Evolutionary conservation across 202 grass and related monocot genomes (phyloP).

Genomic region (Carex sylvatica): DNA sequence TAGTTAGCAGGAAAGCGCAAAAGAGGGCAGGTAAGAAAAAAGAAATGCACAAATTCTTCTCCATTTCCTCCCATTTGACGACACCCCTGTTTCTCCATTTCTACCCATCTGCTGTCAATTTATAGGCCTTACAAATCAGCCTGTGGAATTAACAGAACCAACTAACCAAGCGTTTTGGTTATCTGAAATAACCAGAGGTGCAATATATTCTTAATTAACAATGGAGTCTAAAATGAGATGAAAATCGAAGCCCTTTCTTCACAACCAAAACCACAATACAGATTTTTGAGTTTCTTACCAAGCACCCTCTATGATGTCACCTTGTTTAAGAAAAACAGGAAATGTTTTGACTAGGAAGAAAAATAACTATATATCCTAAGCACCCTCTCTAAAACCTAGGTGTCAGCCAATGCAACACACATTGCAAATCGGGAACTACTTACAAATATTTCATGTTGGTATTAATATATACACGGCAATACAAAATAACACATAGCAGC

Average conservation of each 20-base stretch:
- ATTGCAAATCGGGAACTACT: neutral
- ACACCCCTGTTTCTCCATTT: neutral
- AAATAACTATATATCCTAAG: neutral
- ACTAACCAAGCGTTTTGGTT: neutral
- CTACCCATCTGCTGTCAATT: neutral
- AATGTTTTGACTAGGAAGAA: neutral
- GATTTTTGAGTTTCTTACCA: neutral
- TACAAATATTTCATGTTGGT: neutral
- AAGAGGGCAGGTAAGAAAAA: neutral
- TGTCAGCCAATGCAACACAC: constrained; percentile 17
- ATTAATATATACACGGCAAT: constrained; percentile 17
- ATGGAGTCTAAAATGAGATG: neutral
- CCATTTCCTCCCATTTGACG: neutral
- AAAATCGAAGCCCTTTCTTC: neutral
- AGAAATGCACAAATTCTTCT: neutral
- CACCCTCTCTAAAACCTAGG: constrained; percentile 1
- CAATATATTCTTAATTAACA: neutral
- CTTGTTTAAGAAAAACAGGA: neutral
- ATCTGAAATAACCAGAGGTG: neutral
- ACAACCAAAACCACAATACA: neutral
- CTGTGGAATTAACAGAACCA: neutral
- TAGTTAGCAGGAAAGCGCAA: neutral
- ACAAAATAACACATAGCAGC: neutral
- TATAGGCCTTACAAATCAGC: neutral
- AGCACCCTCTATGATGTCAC: neutral